Evolutionary conservation across 2,329 filamentous ascomycete genomes (phyloP), one percentile per base, ranked within the genome.

Genomic region (Ampelomyces quisqualis): DNA sequence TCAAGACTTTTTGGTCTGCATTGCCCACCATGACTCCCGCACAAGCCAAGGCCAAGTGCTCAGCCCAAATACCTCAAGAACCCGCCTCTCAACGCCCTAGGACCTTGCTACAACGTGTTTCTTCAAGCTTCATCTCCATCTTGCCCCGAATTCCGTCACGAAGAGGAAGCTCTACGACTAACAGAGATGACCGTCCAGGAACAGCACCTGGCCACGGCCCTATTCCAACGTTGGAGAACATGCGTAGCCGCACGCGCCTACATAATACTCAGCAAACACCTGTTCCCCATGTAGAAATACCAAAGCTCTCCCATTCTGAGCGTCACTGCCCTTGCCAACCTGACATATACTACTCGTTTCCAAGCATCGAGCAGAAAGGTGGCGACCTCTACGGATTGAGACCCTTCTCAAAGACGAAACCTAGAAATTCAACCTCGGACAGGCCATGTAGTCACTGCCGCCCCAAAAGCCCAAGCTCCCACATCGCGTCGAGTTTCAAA

Each of bases 281-380:
- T 21, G 13, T 38, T 7, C 34, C 45, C n/a, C 34, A n/a, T 10
- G 7, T 49, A 5, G 37, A 36, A 2, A 46, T 45, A n/a, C 45
- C 49, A 7, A 40, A 30, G 11, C 19, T 53, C 4, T 34, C 36
- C 0, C 44, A 47, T 4, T 6, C 34, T 7, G 39, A 54, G 7
- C 31, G n/a, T n/a, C n/a, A 33, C 7, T 59, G 52, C 37, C 49
- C 53, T 0, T 55, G 59, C 43, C 48, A 61, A 32, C 29, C 52
- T 1, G 39, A 44, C 7, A 24, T 18, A 3, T 55, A 57, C 23
- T 44, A 53, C 30, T 58, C 52, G 0, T 59, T 57, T 30, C 38
- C 50, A 5, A 49, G 34, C 9, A 45, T 59, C n/a, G 55, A 61
- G 28, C 40, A 44, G 7, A 28, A 37, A 10, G 32, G 31, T 9